phyloP scores from a whole-genome alignment of 345 rosid genomes.

The Moricandia arvensis region DNA sequence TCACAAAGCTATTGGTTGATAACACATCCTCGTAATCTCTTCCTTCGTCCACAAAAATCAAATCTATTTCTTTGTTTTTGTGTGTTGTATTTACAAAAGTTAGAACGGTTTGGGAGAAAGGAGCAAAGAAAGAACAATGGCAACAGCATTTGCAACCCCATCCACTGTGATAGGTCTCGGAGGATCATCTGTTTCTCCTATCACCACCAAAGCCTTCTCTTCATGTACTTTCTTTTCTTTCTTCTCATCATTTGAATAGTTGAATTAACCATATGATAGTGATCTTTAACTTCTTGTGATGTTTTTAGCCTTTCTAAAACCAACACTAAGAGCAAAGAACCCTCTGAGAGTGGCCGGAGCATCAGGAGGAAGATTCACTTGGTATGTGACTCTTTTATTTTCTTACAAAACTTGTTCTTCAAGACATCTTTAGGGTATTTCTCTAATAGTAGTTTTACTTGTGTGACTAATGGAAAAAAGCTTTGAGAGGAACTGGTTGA shows the following conservation, averaged over 20 bases:
- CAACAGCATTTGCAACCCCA: conserved; percentile 59
- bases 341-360: conserved; percentile 50
- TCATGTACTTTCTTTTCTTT: conserved; percentile 49
- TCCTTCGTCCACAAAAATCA: conserved; percentile 49
- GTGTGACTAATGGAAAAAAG: conserved; percentile 33
- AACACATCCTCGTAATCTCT: conserved; percentile 49
- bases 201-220: conserved; percentile 39
- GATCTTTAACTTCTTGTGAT: neutral
- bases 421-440: neutral
- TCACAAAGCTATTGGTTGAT: conserved; percentile 52
- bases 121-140: conserved; percentile 44
- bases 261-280: neutral
- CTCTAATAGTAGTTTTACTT: neutral
- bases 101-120: neutral
- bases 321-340: conserved; percentile 53
- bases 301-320: conserved; percentile 57
- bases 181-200: conserved; percentile 46
- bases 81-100: neutral
- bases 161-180: conserved; percentile 72
- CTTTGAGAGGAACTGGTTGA: conserved; percentile 83
- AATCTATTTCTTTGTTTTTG: conserved; percentile 1
- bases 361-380: conserved; percentile 62
- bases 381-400: conserved; percentile 37
- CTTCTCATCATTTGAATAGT: neutral
- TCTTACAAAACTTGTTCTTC: neutral